Conservation (phyloP, 139 green algal genomes). For the Chlamydomonas eustigma region DNA sequence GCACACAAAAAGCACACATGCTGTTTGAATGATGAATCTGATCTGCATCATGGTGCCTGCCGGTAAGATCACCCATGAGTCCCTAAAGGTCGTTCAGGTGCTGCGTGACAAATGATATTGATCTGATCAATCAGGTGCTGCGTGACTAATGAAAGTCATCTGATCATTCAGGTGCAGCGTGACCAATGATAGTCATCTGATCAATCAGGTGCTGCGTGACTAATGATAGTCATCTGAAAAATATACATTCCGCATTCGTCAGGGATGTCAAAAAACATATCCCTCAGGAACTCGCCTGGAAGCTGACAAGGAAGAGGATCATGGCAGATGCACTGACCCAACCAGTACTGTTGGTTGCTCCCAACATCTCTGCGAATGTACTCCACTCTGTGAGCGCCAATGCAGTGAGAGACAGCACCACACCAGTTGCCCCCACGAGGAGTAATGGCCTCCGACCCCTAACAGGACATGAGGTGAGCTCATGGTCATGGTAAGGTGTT, state of each 20-base stretch:
- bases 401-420: not conserved
- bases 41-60: too few species aligned
- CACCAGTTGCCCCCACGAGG: conserved; percentile 3
- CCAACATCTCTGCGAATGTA: not conserved
- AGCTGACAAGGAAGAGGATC: conserved; percentile 1
- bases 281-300: conserved; percentile 14
- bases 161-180: too few species aligned
- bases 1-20: conserved; percentile 4
- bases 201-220: too few species aligned
- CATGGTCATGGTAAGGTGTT: not conserved
- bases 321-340: not conserved
- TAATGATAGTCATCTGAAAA: not conserved
- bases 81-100: too few species aligned
- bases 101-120: too few species aligned
- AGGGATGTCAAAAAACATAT: not conserved
- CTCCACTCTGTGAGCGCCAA: not conserved
- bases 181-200: too few species aligned
- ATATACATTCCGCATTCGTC: not conserved
- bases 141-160: too few species aligned
- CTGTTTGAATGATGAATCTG: not conserved
- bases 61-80: too few species aligned
- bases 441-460: conserved; percentile 16
- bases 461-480: not conserved
- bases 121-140: too few species aligned
- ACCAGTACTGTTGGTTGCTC: not conserved